A percentile compares a stretch with the other conserved stretches of the same genome.
phyloP scores from a whole-genome alignment of 2,329 filamentous ascomycete species.

The Neofusicoccum laricinum region DNA sequence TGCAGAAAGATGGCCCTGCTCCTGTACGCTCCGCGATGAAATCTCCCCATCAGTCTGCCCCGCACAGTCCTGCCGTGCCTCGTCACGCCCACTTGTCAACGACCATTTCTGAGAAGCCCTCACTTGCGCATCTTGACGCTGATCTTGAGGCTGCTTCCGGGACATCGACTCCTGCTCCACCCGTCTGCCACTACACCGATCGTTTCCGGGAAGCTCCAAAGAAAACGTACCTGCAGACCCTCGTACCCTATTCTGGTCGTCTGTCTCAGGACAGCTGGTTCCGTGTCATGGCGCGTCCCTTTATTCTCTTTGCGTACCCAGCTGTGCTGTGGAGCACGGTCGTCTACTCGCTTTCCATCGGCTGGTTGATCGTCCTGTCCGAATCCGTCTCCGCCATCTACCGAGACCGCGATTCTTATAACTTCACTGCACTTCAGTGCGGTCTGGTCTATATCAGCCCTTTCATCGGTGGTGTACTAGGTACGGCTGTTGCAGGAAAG shows the following conservation, averaged over 20 bases:
- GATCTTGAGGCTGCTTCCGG: not conserved
- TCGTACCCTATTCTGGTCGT: conserved; percentile 75
- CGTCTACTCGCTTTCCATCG: conserved; percentile 83
- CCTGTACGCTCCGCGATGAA: conserved; percentile 5
- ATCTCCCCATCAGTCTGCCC: not conserved
- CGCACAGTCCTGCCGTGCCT: not conserved
- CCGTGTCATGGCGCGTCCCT: conserved; percentile 72
- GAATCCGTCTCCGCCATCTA: conserved; percentile 83
- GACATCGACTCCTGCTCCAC: not conserved
- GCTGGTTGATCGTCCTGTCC: conserved; percentile 93
- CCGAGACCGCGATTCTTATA: conserved; percentile 65
- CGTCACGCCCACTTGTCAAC: conserved; percentile 4
- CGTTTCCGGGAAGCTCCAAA: conserved; percentile 64
- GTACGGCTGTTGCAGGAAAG: conserved; percentile 87
- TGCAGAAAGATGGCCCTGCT: not conserved
- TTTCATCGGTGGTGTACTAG: conserved; percentile 82
- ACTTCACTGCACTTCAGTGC: conserved; percentile 76
- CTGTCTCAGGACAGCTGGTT: conserved; percentile 76
- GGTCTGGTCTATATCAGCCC: conserved; percentile 88
- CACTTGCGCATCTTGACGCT: not conserved
- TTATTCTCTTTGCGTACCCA: conserved; percentile 84
- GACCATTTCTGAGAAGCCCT: conserved; percentile 3
- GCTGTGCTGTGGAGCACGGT: conserved; percentile 83
- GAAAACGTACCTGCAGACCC: conserved; percentile 69
- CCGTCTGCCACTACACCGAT: conserved; percentile 60